Base-by-base conservation (phyloP, 352 stramenopile genomes). In the Phytophthora syringae region DNA sequence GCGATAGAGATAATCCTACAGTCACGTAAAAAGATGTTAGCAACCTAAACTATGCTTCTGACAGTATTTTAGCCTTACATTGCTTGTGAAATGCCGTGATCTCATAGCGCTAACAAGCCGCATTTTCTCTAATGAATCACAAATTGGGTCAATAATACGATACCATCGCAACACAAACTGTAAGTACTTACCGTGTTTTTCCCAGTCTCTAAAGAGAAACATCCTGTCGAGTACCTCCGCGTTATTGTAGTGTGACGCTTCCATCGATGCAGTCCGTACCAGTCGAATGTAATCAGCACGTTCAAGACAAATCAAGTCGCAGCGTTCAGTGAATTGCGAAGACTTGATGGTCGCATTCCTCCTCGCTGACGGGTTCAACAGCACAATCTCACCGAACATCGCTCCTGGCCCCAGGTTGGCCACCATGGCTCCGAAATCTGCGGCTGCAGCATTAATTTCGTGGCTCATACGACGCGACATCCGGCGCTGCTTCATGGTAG, bases 191-290 rank as follows among this genome's bases (percentile, higher is more conserved):
- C 84, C 84, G 53, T 86, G 80, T 43, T 89, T 93, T 30, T 79
- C 67, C 84, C 82, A 93, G 44, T 80, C 69, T 32, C 83, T 73
- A 52, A 93, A 93, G 16, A 93, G 67, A 16, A 74, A 76, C 80
- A 93, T 93, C 47, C 86, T 73, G 52, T 93, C 84, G 12, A 93
- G 79, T 20, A 93, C 82, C 53, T 91, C 82, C 12, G 80, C 82
- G 34, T 91, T 84, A 42, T 89, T 88, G 67, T 90, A 91, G 47
- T 91, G 84, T 28, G 84, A 91, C 1, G 82, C 82, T 63, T 93
- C 84, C 84, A 91, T 93, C 0, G 84, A 93, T 2, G 83, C 84
- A 0, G 79, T 89, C 9, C 84, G 84, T 22, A 93, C 80, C 2
- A 93, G 67, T 12, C 84, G 84, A 18, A 79, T 88, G 60, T 91